Base-by-base conservation (phyloP, 768 basidiomycete genomes). In the Pleurotus tuber-regium region DNA sequence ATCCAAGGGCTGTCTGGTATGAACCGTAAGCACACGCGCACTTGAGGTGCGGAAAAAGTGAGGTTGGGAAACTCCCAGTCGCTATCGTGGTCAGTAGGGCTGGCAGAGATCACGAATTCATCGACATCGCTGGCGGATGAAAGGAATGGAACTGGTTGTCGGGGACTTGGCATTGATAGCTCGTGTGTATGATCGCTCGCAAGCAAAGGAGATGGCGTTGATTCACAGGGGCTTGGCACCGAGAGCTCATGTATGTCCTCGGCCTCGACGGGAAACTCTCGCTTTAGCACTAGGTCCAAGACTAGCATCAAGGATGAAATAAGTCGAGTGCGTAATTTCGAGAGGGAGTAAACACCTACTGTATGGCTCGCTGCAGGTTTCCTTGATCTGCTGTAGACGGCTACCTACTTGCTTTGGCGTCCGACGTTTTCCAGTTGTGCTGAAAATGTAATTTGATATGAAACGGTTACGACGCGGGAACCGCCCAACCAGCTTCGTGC, bases 331-430 rank as follows among this genome's bases (percentile, higher is more conserved):
- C n/a, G 19, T 29, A 24, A 24, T 18, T 42, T 35, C 4, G 10
- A 48, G 31, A 24, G 18, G 47, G 25, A 31, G 5, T n/a, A 40
- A 29, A 35, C n/a, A 74, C 79, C 64, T 54, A 87, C 85, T 73
- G 55, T 75, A 65, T 54, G 74, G 72, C 53, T 84, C 82, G 40
- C 72, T 69, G 57, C 78, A 73, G 3, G 82, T 83, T 60, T 87
- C 84, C 55, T 83, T 70, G 40, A 87, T 70, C 57, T 86, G 84
- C 59, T 87, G 85, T 36, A 87, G 70, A 39, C 85, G 78, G 60
- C 82, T 84, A 28, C 85, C 84, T 43, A 87, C 84, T 63, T 86
- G 84, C 63, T 86, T 86, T 18, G 84, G 70, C 11, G 85, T 83
- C 57, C 85, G 72, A 21, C 67, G 66, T 57, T 76, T 73, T 5